These are phyloP conservation scores for Talaromyces sp. DNA, from an alignment of 2,329 filamentous ascomycete species.

Conservation along the genomic window DNA sequence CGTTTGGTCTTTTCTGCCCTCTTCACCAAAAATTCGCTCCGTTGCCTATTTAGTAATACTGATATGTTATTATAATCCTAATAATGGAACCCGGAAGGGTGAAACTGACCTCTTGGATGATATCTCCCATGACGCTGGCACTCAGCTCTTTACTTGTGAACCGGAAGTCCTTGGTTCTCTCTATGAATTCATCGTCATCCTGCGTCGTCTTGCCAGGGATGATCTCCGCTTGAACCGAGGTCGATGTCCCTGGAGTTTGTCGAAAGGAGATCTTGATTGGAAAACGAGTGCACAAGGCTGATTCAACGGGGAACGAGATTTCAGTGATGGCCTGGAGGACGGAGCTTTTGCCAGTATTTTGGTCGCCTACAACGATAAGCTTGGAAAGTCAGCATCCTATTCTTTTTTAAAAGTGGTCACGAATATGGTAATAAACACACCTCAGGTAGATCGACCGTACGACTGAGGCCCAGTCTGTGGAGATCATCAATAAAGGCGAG, in stretches of 20 bases:
- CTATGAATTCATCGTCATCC: constrained; percentile 8
- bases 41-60: constrained; percentile 1
- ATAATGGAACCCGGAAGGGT: neutral
- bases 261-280: constrained; percentile 59
- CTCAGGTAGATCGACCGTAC: constrained; percentile 20
- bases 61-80: neutral
- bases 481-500: constrained; percentile 22
- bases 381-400: constrained; percentile 27
- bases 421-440: constrained; percentile 9
- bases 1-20: neutral
- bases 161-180: constrained; percentile 10
- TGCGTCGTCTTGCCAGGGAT: constrained; percentile 15
- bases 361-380: constrained; percentile 58
- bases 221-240: constrained; percentile 18
- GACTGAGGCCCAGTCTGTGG: constrained; percentile 20
- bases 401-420: neutral
- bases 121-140: neutral
- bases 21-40: constrained; percentile 7
- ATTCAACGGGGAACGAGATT: constrained; percentile 59
- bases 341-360: constrained; percentile 61
- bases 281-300: constrained; percentile 61
- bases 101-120: neutral
- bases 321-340: constrained; percentile 62
- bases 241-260: constrained; percentile 10
- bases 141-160: constrained; percentile 6